Conservation (phyloP, 1,139 yeast species). For the Geotrichum cucujoidarum region DNA sequence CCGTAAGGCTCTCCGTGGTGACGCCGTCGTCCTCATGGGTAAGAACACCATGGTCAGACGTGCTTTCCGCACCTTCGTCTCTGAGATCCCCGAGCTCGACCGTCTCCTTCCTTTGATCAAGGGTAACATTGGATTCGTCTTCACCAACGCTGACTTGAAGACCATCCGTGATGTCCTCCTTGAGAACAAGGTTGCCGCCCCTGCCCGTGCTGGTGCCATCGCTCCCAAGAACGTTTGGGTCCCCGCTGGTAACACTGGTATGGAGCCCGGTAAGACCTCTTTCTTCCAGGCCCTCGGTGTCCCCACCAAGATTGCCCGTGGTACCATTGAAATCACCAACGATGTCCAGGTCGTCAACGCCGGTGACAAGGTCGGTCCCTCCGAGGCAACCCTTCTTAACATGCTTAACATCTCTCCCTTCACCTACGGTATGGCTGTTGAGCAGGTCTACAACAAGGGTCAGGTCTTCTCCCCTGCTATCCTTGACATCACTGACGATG, state of each 20-base stretch:
- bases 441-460: constrained; percentile 97
- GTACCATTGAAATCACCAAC: constrained; percentile 98
- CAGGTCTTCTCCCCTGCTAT: constrained; percentile 95
- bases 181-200: constrained; percentile 98
- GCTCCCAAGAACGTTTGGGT: constrained; percentile 97
- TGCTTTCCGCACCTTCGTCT: constrained; percentile 93
- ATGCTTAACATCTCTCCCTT: constrained; percentile 99
- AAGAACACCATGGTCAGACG: constrained; percentile 99
- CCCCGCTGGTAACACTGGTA: constrained; percentile 99
- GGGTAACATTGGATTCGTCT: constrained; percentile 99
- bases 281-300: constrained; percentile 99
- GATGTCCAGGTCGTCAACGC: constrained; percentile 93
- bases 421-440: constrained; percentile 96
- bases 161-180: constrained; percentile 80
- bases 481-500: constrained; percentile 98
- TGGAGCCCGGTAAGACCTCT: constrained; percentile 99
- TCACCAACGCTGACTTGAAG: constrained; percentile 96
- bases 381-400: constrained; percentile 98
- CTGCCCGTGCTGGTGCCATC: constrained; percentile 99
- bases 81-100: constrained; percentile 94
- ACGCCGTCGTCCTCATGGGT: constrained; percentile 97
- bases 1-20: constrained; percentile 94
- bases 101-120: constrained; percentile 88
- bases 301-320: constrained; percentile 99
- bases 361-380: constrained; percentile 91